phyloP scores from a whole-genome alignment of 2,329 filamentous ascomycete genomes.

The Bisporella sp. region DNA sequence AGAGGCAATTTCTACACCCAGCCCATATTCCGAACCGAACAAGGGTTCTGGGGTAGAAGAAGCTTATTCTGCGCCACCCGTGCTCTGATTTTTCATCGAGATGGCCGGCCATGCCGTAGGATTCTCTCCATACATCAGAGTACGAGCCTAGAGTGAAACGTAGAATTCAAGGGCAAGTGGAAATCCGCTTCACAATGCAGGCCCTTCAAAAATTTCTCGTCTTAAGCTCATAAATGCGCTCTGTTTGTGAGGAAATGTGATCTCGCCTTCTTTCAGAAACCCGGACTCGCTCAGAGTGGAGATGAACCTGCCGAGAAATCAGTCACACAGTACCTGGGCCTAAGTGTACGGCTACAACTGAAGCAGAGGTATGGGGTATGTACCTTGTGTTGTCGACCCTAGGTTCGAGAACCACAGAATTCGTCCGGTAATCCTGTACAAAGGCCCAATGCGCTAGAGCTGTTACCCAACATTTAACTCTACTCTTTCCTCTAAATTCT shows the following conservation, averaged over 20 bases:
- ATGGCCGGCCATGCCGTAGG: too few relatives aligned
- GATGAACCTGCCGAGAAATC: conserved; percentile 43
- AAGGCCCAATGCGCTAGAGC: conserved; percentile 84
- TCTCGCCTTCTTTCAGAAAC: conserved; percentile 80
- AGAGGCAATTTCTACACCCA: too few relatives aligned
- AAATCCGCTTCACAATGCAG: conserved; percentile 32
- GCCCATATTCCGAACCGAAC: too few relatives aligned
- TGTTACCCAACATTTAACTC: conserved; percentile 74
- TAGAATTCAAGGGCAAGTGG: too few relatives aligned
- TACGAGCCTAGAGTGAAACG: too few relatives aligned
- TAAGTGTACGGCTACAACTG: neutral
- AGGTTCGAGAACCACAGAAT: conserved; percentile 80
- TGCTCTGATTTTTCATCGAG: too few relatives aligned
- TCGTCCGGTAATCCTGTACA: conserved; percentile 70
- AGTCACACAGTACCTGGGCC: neutral
- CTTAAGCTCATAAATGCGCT: conserved; percentile 76
- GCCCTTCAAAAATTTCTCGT: conserved; percentile 73
- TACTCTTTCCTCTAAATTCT: conserved; percentile 74
- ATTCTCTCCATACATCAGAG: too few relatives aligned
- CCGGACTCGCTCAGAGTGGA: conserved; percentile 64
- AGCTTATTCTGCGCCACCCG: too few relatives aligned
- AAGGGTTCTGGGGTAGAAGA: too few relatives aligned
- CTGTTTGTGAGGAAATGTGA: conserved; percentile 88
- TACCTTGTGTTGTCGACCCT: conserved; percentile 86
- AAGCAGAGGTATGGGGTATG: conserved; percentile 26